These are phyloP conservation scores for Microbotryomycetes sp. DNA, from an alignment of 1,284 basidiomycete genomes.

Conservation along the genomic window DNA sequence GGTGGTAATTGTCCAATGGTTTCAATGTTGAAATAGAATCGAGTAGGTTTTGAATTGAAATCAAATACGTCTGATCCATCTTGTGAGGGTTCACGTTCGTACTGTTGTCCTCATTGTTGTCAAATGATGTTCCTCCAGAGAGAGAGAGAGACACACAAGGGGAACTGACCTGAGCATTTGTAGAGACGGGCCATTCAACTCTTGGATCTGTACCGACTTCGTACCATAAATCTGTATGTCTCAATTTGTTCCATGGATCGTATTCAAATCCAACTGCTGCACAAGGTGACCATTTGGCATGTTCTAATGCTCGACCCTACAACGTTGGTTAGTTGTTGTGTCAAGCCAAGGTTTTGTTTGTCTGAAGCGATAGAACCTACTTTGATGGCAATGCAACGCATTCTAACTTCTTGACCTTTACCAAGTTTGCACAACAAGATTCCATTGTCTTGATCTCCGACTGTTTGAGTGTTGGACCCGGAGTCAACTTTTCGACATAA, in stretches of 20 bases:
- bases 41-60: slow-evolving; percentile 73
- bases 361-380: slow-evolving; percentile 44
- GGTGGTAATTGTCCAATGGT: slow-evolving; percentile 81
- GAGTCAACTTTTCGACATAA: not conserved
- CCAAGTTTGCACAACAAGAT: slow-evolving; percentile 88
- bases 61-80: slow-evolving; percentile 74
- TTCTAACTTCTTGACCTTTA: slow-evolving; percentile 83
- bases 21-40: slow-evolving; percentile 88
- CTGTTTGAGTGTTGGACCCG: not conserved
- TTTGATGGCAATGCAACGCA: slow-evolving; percentile 89
- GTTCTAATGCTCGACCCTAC: slow-evolving; percentile 94
- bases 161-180: slow-evolving; percentile 39
- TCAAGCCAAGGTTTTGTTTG: not conserved
- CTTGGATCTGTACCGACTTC: slow-evolving; percentile 54
- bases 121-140: too few relatives aligned
- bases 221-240: slow-evolving; percentile 94
- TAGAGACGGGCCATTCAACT: slow-evolving; percentile 35
- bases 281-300: slow-evolving; percentile 98
- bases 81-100: slow-evolving; percentile 66
- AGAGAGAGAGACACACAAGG: too few relatives aligned
- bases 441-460: slow-evolving; percentile 34
- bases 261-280: slow-evolving; percentile 96
- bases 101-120: too few relatives aligned
- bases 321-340: not conserved
- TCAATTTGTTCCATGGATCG: slow-evolving; percentile 93